phyloP scores from a whole-genome alignment of 2,329 filamentous ascomycete genomes.

The Cercospora canescens region DNA sequence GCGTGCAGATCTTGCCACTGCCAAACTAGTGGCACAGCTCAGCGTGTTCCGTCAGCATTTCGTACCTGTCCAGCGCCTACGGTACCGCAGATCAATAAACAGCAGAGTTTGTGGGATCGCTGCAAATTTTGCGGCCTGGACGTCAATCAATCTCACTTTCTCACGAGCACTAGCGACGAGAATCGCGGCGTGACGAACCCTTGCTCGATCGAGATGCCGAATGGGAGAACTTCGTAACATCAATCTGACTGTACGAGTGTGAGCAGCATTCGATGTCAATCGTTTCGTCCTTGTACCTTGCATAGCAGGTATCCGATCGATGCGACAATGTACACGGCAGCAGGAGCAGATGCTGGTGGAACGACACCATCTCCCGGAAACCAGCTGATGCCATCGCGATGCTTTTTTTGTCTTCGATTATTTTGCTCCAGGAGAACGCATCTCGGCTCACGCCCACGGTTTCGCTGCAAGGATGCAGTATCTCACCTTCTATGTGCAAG shows the following conservation, averaged over 20 bases:
- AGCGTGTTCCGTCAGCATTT: background rate
- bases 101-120: background rate
- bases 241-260: background rate
- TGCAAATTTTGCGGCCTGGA: background rate
- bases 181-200: background rate
- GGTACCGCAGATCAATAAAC: background rate
- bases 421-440: background rate
- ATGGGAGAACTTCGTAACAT: background rate
- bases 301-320: background rate
- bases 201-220: background rate
- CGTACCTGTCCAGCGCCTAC: background rate
- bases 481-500: background rate
- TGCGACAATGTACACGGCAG: background rate
- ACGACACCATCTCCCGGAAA: background rate
- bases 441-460: background rate
- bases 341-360: background rate
- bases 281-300: background rate
- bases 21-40: background rate
- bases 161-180: background rate
- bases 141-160: background rate
- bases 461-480: background rate
- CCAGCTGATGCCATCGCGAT: background rate
- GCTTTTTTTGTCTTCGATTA: background rate
- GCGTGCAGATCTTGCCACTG: background rate
- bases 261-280: background rate